Percentiles rank a stretch among this genome's conserved stretches.
phyloP scores from a whole-genome alignment of 2,329 filamentous ascomycete genomes.

The Parasarocladium wereldwijsianum region DNA sequence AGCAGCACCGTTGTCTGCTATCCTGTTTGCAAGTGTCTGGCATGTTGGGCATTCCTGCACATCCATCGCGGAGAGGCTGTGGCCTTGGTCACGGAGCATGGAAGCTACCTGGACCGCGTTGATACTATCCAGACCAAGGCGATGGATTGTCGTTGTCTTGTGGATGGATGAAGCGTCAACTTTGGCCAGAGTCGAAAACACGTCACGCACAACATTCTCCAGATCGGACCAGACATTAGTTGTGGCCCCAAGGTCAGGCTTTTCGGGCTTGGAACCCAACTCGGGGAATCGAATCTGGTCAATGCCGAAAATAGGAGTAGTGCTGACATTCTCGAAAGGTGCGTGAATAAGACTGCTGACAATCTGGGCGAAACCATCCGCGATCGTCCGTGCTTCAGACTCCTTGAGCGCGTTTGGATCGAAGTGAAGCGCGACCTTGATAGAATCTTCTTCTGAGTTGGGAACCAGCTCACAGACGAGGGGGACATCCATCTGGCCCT shows the following conservation, averaged over 20 bases:
- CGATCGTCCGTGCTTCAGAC: conserved; percentile 13
- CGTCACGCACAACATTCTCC: conserved; percentile 37
- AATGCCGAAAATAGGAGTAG: neutral
- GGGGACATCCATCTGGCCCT: conserved; percentile 57
- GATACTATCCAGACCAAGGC: conserved; percentile 84
- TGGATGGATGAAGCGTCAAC: neutral
- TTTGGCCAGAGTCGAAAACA: conserved; percentile 44
- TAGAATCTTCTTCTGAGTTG: conserved; percentile 28
- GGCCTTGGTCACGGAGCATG: conserved; percentile 43
- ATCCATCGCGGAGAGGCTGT: conserved; percentile 51
- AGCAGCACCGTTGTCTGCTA: conserved; percentile 5
- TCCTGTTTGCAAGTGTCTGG: conserved; percentile 18
- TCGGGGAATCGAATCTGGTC: too few species aligned
- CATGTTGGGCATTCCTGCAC: conserved; percentile 50
- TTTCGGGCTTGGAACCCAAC: too few species aligned
- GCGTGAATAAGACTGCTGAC: conserved; percentile 12
- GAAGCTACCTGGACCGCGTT: conserved; percentile 67
- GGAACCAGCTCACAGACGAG: conserved; percentile 64
- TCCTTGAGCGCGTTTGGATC: conserved; percentile 26
- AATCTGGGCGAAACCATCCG: conserved; percentile 16
- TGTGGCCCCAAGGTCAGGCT: too few species aligned
- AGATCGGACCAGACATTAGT: conserved; percentile 28
- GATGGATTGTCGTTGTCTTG: conserved; percentile 55
- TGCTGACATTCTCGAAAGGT: conserved; percentile 12
- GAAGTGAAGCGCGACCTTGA: conserved; percentile 50